Evolutionary conservation across 371 early-diverging fungal species (phyloP).

Genomic region (Rhizopus sp.): DNA sequence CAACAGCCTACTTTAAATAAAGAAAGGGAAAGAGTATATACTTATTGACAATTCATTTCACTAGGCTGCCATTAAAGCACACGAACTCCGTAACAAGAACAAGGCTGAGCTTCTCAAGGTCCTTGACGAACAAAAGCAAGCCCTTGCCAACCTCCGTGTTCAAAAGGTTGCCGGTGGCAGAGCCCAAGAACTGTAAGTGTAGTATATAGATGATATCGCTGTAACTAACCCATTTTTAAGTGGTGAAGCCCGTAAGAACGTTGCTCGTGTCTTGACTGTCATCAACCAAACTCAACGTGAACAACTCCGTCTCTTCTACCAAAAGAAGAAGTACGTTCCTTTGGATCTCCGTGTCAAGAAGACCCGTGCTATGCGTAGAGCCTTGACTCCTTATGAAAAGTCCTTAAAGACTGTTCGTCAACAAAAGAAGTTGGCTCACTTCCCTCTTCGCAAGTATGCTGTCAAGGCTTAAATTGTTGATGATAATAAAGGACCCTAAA

Average conservation of each 20-base stretch:
- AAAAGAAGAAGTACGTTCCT: constrained; percentile 90
- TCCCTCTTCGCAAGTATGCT: constrained; percentile 86
- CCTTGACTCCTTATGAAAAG: constrained; percentile 79
- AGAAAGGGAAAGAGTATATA: background rate
- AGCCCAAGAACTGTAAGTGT: constrained; percentile 79
- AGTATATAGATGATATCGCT: background rate
- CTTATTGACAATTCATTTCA: background rate
- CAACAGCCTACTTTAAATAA: background rate
- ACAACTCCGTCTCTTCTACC: constrained; percentile 81
- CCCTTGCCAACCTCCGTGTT: constrained; percentile 88
- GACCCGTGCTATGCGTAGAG: constrained; percentile 97
- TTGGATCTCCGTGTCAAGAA: constrained; percentile 95
- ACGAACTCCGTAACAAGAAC: constrained; percentile 90
- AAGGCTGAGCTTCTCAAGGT: constrained; percentile 89
- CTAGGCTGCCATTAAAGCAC: constrained; percentile 84
- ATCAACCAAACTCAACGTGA: constrained; percentile 90
- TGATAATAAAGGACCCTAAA: no score
- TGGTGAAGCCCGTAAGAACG: constrained; percentile 85
- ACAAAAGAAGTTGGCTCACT: constrained; percentile 83
- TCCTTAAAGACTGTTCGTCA: constrained; percentile 75
- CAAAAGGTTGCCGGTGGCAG: constrained; percentile 88
- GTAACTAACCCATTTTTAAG: constrained; percentile 28
- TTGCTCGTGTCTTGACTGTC: constrained; percentile 94
- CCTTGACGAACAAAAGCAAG: constrained; percentile 91
- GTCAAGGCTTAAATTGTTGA: constrained; percentile 72